These are phyloP conservation scores for Pulveroboletus sp. DNA, from an alignment of 768 basidiomycete genomes.

Conservation along the genomic window DNA sequence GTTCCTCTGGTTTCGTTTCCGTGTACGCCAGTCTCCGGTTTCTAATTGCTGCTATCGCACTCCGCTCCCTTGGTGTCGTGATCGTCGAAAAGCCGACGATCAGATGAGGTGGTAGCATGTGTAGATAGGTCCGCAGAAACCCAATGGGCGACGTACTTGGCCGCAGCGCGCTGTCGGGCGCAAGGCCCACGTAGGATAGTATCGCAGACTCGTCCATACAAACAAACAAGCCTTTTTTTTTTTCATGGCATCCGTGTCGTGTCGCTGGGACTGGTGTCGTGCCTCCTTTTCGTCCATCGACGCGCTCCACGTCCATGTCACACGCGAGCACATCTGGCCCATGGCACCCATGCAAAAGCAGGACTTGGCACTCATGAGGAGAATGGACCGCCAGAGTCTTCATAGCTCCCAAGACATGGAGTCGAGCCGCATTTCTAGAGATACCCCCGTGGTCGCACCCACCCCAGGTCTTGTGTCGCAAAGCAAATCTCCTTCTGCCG, in stretches of 20 bases:
- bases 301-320: slow-evolving; percentile 46
- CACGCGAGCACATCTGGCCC: slow-evolving; percentile 44
- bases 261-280: slow-evolving; percentile 57
- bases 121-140: slow-evolving; percentile 61
- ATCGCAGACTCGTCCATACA: slow-evolving; percentile 25
- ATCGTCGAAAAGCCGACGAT: slow-evolving; percentile 40
- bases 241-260: slow-evolving; percentile 29
- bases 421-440: slow-evolving; percentile 18
- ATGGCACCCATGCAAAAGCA: slow-evolving; percentile 41
- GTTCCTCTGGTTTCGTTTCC: slow-evolving; percentile 50
- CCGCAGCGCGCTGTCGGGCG: slow-evolving; percentile 55
- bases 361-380: slow-evolving; percentile 42
- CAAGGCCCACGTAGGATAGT: slow-evolving; percentile 55
- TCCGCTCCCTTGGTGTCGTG: slow-evolving; percentile 63
- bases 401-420: slow-evolving; percentile 16
- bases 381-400: slow-evolving; percentile 37
- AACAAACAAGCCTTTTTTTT: slow-evolving; percentile 15
- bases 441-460: too few species aligned
- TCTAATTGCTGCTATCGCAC: slow-evolving; percentile 58
- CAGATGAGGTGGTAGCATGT: slow-evolving; percentile 66
- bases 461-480: slow-evolving; percentile 6
- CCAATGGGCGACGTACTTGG: slow-evolving; percentile 56
- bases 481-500: background rate
- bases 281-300: slow-evolving; percentile 36
- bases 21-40: slow-evolving; percentile 71